phyloP scores from a whole-genome alignment of 1,284 basidiomycete species.

The Wallemia mellicola region DNA sequence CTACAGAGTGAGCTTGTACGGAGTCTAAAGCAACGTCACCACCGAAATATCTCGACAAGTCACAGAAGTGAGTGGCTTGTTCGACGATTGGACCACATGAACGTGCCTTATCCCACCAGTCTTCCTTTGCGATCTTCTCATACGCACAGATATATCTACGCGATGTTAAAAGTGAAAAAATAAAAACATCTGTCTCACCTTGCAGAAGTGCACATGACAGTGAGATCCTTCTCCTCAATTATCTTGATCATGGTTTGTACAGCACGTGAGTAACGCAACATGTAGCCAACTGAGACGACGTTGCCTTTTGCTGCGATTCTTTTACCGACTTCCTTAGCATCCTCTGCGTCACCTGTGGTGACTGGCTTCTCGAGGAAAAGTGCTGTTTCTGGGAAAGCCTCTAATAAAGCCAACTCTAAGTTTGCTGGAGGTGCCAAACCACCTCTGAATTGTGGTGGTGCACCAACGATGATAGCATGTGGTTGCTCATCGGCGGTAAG shows the following conservation, averaged over 20 bases:
- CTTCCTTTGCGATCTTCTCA: conserved; percentile 31
- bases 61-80: conserved; percentile 60
- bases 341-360: conserved; percentile 39
- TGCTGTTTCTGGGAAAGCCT: conserved; percentile 63
- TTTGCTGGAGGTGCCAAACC: conserved; percentile 45
- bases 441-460: conserved; percentile 77
- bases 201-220: conserved; percentile 35
- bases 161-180: background rate
- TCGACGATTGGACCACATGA: conserved; percentile 61
- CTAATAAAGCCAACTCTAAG: conserved; percentile 65
- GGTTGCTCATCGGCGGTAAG: conserved; percentile 24
- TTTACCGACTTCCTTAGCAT: conserved; percentile 31
- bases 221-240: conserved; percentile 72
- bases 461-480: conserved; percentile 59
- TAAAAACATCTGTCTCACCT: background rate
- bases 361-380: conserved; percentile 88
- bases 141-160: conserved; percentile 60
- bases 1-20: conserved; percentile 53
- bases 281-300: conserved; percentile 70
- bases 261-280: conserved; percentile 75
- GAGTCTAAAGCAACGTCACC: conserved; percentile 72
- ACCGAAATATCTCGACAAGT: conserved; percentile 54
- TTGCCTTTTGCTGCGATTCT: conserved; percentile 35
- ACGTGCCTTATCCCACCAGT: conserved; percentile 81
- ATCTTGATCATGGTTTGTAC: conserved; percentile 96